Conservation (phyloP, 139 green algal species). For the Tetradesmus lagerheimii region DNA sequence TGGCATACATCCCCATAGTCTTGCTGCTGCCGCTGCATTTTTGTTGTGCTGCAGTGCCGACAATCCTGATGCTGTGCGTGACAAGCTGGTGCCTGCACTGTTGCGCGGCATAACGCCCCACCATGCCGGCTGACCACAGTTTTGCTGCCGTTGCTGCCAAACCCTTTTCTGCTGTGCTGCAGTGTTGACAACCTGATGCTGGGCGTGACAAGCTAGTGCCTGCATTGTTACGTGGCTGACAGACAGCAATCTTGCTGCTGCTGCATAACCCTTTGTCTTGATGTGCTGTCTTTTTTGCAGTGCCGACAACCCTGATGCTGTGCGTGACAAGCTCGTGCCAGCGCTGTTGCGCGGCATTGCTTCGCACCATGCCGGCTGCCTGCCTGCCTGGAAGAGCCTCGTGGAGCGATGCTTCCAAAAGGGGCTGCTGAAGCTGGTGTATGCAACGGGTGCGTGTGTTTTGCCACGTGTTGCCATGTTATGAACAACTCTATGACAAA, state of each 20-base stretch:
- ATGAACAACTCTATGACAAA: not conserved
- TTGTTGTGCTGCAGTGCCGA: constrained; percentile 54
- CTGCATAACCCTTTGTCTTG: not conserved
- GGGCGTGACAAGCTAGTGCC: constrained; percentile 64
- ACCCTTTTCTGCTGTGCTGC: no score
- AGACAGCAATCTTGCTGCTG: constrained; percentile 6
- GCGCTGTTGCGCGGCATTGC: constrained; percentile 83
- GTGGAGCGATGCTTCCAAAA: constrained; percentile 93
- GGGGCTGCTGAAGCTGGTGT: constrained; percentile 88
- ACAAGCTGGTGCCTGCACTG: constrained; percentile 36
- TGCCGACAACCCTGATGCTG: constrained; percentile 79
- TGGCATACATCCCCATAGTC: no score
- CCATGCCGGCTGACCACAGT: not conserved
- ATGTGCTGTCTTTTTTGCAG: no score
- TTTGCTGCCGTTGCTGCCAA: no score
- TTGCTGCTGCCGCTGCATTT: no score
- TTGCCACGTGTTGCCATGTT: not conserved
- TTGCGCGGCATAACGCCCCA: not conserved
- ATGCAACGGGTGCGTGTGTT: constrained; percentile 80
- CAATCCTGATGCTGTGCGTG: constrained; percentile 84
- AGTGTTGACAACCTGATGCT: no score
- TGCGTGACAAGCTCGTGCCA: constrained; percentile 72
- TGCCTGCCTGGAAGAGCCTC: constrained; percentile 94
- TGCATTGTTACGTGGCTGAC: not conserved
- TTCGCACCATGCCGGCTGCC: constrained; percentile 93